These are phyloP conservation scores for Phascolomyces articulosus DNA, from an alignment of 371 early-diverging fungal species.

Conservation along the genomic window DNA sequence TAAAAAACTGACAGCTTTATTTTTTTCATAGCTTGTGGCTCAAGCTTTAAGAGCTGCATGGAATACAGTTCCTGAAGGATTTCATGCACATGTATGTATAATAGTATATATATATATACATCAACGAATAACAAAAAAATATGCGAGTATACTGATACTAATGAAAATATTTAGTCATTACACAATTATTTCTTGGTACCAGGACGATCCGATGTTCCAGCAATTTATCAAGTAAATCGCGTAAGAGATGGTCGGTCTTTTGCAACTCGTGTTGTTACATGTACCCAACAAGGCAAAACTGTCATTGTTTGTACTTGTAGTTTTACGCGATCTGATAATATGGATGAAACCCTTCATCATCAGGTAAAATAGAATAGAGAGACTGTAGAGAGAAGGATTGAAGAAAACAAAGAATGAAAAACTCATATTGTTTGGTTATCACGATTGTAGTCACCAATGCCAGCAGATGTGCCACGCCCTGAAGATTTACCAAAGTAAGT, in stretches of 20 bases:
- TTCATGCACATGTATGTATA: conserved; percentile 70
- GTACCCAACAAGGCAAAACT: conserved; percentile 40
- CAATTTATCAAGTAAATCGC: conserved; percentile 41
- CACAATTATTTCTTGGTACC: conserved; percentile 44
- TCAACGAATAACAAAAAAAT: background rate
- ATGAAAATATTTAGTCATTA: too few relatives aligned
- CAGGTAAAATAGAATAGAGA: conserved; percentile 32
- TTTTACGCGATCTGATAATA: conserved; percentile 30
- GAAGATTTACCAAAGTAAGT: conserved; percentile 34
- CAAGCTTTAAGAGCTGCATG: conserved; percentile 84
- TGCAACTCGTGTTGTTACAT: conserved; percentile 43
- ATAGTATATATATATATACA: too few relatives aligned
- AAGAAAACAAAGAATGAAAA: too few relatives aligned
- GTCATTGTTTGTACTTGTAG: conserved; percentile 43
- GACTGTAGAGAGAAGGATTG: background rate
- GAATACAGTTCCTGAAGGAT: conserved; percentile 71
- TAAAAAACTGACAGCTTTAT: background rate
- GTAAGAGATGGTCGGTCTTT: conserved; percentile 47
- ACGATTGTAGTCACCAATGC: conserved; percentile 33
- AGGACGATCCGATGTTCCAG: conserved; percentile 37
- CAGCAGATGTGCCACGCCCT: conserved; percentile 22
- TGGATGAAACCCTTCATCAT: conserved; percentile 24
- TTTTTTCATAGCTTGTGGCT: conserved; percentile 63
- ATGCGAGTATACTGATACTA: too few relatives aligned
- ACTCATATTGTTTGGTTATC: too few relatives aligned